Base-by-base conservation (phyloP, 2,329 filamentous ascomycete species). In the Pseudogymnoascus sp. region DNA sequence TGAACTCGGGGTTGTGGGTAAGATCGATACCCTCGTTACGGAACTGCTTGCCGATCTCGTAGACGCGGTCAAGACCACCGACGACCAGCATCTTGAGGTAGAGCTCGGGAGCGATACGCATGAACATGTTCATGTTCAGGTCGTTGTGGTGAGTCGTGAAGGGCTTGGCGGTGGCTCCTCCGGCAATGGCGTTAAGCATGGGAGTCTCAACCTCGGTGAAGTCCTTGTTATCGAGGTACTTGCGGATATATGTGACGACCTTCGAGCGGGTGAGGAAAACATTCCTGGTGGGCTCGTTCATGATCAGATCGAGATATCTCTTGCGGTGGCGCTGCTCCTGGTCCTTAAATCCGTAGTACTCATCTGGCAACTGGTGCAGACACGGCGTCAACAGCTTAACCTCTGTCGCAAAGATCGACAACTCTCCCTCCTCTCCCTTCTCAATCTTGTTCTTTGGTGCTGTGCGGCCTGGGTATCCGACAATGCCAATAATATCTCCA, bases 1-100 rank as follows among this genome's bases (percentile, higher is more conserved):
- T 99, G 80, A 99, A 99, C 74, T 99, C 94, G 39, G 90, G 94
- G 80, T 97, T 99, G 81, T 99, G 94, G 6, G 94, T 99, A 59
- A 94, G 80, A 74, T 96, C 91, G 66, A 91, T 88, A 64, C 89
- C 87, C 76, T 96, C 92, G 72, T 99, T 99, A 70, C 94, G 82
- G 84, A 99, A 99, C 74, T 96, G 91, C 67, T 92, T 88, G 67
- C 94, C 94, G 65, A 99, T 86, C 75, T 99, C 94, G 77, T 96
- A 99, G 12, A 99, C 94, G 70, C 90, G 86, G 79, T 96, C 90
- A 42, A 97, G 82, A 64, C 93, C 94, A 71, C 95, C 95, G 33
- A 99, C 93, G 59, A 97, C 89, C 63, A 89, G 81, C 86, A 95
- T 91, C 88, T 99, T 99, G 70, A 99, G 87, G 76, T 95, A 96